These are phyloP conservation scores for Backusella circina DNA, from an alignment of 192 early-diverging fungal genomes.

Conservation along the genomic window DNA sequence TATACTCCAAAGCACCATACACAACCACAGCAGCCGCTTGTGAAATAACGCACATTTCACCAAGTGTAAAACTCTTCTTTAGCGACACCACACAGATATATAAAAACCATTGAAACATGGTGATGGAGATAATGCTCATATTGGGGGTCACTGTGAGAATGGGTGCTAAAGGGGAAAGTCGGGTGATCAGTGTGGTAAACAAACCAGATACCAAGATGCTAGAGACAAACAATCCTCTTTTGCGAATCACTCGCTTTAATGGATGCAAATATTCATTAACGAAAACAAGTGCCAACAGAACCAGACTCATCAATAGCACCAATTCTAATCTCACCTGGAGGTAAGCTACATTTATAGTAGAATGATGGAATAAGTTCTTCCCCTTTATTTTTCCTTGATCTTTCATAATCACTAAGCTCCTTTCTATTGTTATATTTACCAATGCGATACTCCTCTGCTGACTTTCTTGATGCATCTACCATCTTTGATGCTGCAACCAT, in stretches of 20 bases:
- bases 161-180: constrained; percentile 10
- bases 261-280: constrained; percentile 17
- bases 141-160: constrained; percentile 11
- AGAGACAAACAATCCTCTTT: constrained; percentile 27
- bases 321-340: constrained; percentile 35
- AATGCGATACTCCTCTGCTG: constrained; percentile 23
- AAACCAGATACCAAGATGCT: constrained; percentile 19
- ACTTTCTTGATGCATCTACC: constrained; percentile 30
- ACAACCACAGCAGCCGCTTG: constrained; percentile 54
- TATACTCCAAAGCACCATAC: constrained; percentile 39
- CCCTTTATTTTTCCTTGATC: not conserved
- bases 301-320: constrained; percentile 31
- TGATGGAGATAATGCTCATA: constrained; percentile 14
- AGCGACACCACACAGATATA: constrained; percentile 28
- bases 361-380: not conserved
- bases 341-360: constrained; percentile 14
- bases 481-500: constrained; percentile 52
- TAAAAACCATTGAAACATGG: constrained; percentile 26
- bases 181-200: constrained; percentile 19
- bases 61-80: constrained; percentile 58
- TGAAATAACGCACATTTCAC: constrained; percentile 60
- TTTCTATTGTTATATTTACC: constrained; percentile 18
- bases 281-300: constrained; percentile 14
- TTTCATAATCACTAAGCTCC: not conserved
- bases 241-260: constrained; percentile 17